Evolutionary conservation across 2,329 filamentous ascomycete genomes (phyloP).

Genomic region (Fusarium nanum): DNA sequence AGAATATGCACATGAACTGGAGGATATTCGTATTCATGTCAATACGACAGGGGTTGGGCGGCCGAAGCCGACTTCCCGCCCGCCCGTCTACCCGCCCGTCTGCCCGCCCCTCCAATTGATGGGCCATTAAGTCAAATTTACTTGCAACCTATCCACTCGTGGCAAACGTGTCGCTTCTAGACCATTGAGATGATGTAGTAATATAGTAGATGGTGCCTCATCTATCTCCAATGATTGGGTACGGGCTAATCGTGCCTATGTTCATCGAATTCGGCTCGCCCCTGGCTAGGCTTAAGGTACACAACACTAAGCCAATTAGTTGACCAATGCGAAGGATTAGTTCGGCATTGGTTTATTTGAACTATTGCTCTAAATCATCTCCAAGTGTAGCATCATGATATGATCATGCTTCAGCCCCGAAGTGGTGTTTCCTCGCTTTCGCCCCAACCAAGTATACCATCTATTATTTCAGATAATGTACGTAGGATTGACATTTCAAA

Average conservation of each 20-base stretch:
- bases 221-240: not conserved
- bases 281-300: not conserved
- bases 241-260: not conserved
- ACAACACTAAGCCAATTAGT: not conserved
- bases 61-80: not conserved
- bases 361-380: not conserved
- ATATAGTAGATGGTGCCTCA: not conserved
- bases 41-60: not conserved
- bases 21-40: not conserved
- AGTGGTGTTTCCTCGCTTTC: fast-evolving
- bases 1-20: not conserved
- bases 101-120: not conserved
- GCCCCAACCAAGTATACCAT: too few relatives aligned
- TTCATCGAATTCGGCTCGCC: not conserved
- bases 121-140: not conserved
- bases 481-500: not conserved
- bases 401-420: not conserved
- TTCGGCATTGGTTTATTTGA: not conserved
- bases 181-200: not conserved
- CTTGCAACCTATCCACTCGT: not conserved
- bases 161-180: not conserved
- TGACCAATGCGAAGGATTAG: not conserved
- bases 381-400: not conserved
- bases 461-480: not conserved
- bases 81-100: not conserved